phyloP scores from a whole-genome alignment of 177 flowering plant genomes.

The Vitis hybrid region DNA sequence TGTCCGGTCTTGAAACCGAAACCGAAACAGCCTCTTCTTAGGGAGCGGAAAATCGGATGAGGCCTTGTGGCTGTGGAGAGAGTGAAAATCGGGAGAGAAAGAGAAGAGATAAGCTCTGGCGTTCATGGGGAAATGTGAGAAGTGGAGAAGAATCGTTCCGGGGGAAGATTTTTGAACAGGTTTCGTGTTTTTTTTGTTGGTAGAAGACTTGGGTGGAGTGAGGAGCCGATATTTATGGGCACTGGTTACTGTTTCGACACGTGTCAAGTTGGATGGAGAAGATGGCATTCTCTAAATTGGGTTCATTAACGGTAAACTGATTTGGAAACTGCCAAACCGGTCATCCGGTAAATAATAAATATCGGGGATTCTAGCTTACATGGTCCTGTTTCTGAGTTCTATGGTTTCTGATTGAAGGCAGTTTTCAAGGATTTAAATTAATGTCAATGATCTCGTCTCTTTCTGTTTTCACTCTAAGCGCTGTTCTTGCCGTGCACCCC shows the following conservation, averaged over 20 bases:
- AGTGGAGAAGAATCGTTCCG: neutral
- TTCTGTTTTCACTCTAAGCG: too few relatives aligned
- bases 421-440: too few relatives aligned
- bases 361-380: too few relatives aligned
- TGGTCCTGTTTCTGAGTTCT: too few relatives aligned
- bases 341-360: too few relatives aligned
- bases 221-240: conserved; percentile 15
- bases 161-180: neutral
- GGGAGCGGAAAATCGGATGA: conserved; percentile 6
- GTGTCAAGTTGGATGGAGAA: conserved; percentile 22
- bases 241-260: conserved; percentile 40
- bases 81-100: conserved; percentile 21
- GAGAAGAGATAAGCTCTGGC: conserved; percentile 41
- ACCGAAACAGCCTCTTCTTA: conserved; percentile 10
- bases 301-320: conserved; percentile 10
- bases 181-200: neutral
- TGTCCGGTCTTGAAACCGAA: conserved; percentile 8
- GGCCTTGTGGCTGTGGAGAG: conserved; percentile 6
- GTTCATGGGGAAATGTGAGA: conserved; percentile 39
- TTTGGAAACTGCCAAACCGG: too few relatives aligned
- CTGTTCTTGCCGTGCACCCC: too few relatives aligned
- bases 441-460: too few relatives aligned
- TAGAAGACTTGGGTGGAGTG: neutral
- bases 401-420: too few relatives aligned
- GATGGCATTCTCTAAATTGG: conserved; percentile 1